Evolutionary conservation across 495 filamentous ascomycete species (phyloP).

Genomic region (Talaromyces wortmannii): DNA sequence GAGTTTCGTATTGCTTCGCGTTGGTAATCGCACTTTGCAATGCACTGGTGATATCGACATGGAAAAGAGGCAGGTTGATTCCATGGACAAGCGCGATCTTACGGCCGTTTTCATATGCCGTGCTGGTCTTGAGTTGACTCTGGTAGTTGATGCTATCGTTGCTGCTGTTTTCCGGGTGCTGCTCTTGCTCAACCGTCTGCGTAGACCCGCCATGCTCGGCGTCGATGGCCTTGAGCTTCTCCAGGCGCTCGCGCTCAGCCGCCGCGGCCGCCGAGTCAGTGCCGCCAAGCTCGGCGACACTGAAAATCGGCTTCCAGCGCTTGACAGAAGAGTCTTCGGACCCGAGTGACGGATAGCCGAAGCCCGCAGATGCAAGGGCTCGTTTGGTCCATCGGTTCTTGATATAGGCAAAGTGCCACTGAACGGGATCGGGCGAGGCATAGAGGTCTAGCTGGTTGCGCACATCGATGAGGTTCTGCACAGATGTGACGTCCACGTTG

Average conservation of each 20-base stretch:
- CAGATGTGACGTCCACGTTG: conserved; percentile 89
- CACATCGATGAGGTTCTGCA: conserved; percentile 94
- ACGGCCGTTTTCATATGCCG: conserved; percentile 31
- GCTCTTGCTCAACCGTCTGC: conserved; percentile 22
- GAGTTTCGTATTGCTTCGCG: conserved; percentile 41
- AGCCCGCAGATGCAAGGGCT: conserved; percentile 84
- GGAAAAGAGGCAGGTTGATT: conserved; percentile 86
- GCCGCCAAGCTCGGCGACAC: conserved; percentile 83
- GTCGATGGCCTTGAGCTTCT: conserved; percentile 20
- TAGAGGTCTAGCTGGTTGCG: conserved; percentile 95
- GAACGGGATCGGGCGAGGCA: conserved; percentile 72
- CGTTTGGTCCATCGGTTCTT: conserved; percentile 98
- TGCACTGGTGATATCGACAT: conserved; percentile 88
- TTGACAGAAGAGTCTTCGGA: conserved; percentile 48
- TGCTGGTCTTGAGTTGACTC: conserved; percentile 36
- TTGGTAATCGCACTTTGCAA: conserved; percentile 84
- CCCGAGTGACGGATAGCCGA: conserved; percentile 68
- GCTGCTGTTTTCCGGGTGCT: conserved; percentile 23
- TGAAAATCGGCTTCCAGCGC: conserved; percentile 95
- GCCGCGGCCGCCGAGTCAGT: conserved; percentile 57
- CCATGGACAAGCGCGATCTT: conserved; percentile 70
- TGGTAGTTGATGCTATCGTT: conserved; percentile 21
- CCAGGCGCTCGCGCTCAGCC: conserved; percentile 45
- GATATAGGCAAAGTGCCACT: conserved; percentile 95
- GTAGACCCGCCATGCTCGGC: conserved; percentile 29